Percentiles rank a stretch among this genome's conserved stretches.
These are phyloP conservation scores for Rossbeevera mucosa DNA, from an alignment of 768 basidiomycete genomes.

Conservation along the genomic window DNA sequence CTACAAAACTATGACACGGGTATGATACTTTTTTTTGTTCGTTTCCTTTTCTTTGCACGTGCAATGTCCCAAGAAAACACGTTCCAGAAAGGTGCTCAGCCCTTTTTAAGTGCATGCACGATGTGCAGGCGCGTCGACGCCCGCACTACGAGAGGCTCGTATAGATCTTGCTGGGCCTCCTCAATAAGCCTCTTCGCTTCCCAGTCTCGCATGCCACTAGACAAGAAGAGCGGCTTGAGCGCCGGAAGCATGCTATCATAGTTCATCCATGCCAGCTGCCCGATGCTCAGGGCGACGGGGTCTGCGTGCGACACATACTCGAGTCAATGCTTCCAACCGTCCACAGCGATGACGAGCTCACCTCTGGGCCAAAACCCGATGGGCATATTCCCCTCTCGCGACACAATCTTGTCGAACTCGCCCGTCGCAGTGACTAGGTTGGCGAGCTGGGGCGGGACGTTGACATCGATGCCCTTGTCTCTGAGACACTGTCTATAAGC, in stretches of 20 bases:
- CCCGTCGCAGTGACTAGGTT: conserved; percentile 45
- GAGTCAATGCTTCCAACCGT: conserved; percentile 6
- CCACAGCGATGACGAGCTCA: conserved; percentile 21
- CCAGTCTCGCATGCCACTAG: conserved; percentile 47
- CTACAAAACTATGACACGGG: conserved; percentile 14
- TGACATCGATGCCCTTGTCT: conserved; percentile 49
- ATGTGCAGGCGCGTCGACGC: conserved; percentile 55
- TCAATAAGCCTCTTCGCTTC: conserved; percentile 53
- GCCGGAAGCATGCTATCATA: conserved; percentile 63
- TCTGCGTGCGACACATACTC: conserved; percentile 36
- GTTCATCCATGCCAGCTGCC: conserved; percentile 71
- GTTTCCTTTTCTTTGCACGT: conserved; percentile 8
- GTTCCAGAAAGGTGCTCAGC: conserved; percentile 2
- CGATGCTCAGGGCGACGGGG: conserved; percentile 54
- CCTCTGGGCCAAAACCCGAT: conserved; percentile 69
- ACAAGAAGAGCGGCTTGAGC: conserved; percentile 55
- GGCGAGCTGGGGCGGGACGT: conserved; percentile 52
- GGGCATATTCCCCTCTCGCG: conserved; percentile 57
- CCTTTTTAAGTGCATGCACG: conserved; percentile 46
- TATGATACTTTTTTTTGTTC: conserved; percentile 27
- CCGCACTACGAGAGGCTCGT: conserved; percentile 50
- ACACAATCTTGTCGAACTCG: conserved; percentile 53
- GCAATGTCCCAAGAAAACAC: conserved; percentile 19
- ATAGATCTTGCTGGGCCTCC: conserved; percentile 62
- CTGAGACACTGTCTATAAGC: conserved; percentile 53